A percentile compares a stretch with the other conserved stretches of the same genome.
Evolutionary conservation across 2,329 filamentous ascomycete genomes (phyloP).

Genomic region (Calonectria hawksworthii): DNA sequence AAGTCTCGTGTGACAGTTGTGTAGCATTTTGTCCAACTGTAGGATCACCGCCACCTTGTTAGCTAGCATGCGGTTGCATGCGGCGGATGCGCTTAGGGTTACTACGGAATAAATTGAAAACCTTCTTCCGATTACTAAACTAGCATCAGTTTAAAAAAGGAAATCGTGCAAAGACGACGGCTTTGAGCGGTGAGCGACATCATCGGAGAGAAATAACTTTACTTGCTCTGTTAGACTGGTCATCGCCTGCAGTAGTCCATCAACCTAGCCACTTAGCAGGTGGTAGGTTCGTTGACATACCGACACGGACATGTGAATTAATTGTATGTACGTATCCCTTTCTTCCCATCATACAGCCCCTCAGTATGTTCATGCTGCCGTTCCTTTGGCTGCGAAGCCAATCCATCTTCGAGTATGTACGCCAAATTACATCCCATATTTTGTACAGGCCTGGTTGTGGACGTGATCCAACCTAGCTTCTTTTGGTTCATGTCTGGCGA

Average conservation of each 20-base stretch:
- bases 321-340: neutral
- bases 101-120: neutral
- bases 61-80: neutral
- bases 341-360: neutral
- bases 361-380: neutral
- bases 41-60: neutral
- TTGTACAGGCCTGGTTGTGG: conserved; percentile 6
- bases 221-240: neutral
- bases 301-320: neutral
- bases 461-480: neutral
- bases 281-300: neutral
- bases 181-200: neutral
- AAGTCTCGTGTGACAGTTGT: neutral
- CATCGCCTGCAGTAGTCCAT: neutral
- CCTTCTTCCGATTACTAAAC: neutral
- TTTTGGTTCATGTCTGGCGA: neutral
- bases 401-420: neutral
- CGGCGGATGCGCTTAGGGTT: neutral
- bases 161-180: neutral
- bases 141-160: neutral
- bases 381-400: neutral
- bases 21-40: neutral
- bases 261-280: neutral
- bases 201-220: neutral
- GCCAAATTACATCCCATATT: neutral